phyloP scores from a whole-genome alignment of 768 basidiomycete genomes.

The Tulasnella calospora region DNA sequence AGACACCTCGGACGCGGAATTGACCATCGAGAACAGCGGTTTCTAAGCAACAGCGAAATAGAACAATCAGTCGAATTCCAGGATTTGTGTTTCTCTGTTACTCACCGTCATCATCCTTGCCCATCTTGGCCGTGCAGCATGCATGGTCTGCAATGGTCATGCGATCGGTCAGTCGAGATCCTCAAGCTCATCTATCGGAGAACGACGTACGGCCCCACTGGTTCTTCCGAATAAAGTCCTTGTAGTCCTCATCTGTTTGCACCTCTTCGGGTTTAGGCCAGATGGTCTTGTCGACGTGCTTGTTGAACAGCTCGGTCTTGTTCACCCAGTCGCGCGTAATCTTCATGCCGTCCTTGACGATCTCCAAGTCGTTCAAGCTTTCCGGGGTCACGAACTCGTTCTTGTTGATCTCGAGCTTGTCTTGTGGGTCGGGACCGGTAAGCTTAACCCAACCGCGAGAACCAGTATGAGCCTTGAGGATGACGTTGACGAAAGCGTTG shows the following conservation, averaged over 20 bases:
- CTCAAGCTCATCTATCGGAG: background rate
- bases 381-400: slow-evolving; percentile 2
- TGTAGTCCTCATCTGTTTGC: background rate
- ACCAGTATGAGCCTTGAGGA: slow-evolving; percentile 17
- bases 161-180: slow-evolving; percentile 3
- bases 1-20: slow-evolving; percentile 27
- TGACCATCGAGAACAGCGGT: slow-evolving; percentile 25
- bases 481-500: slow-evolving; percentile 14
- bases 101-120: background rate
- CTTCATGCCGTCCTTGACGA: slow-evolving; percentile 7
- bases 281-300: background rate
- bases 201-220: background rate
- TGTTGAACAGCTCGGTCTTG: slow-evolving; percentile 13
- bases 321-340: slow-evolving; percentile 2
- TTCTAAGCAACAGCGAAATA: background rate
- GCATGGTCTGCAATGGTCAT: slow-evolving; percentile 13
- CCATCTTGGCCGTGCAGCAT: slow-evolving; percentile 23
- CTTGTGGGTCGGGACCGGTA: slow-evolving; percentile 15
- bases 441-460: slow-evolving; percentile 17
- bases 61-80: no score
- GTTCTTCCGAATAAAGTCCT: no score
- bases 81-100: no score
- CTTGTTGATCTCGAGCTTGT: slow-evolving; percentile 23
- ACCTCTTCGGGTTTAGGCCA: background rate
- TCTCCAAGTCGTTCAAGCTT: background rate